Percentiles rank a stretch among this genome's conserved stretches.
Conservation (phyloP, 2,329 filamentous ascomycete genomes). For the Colletotrichum spaethianum region DNA sequence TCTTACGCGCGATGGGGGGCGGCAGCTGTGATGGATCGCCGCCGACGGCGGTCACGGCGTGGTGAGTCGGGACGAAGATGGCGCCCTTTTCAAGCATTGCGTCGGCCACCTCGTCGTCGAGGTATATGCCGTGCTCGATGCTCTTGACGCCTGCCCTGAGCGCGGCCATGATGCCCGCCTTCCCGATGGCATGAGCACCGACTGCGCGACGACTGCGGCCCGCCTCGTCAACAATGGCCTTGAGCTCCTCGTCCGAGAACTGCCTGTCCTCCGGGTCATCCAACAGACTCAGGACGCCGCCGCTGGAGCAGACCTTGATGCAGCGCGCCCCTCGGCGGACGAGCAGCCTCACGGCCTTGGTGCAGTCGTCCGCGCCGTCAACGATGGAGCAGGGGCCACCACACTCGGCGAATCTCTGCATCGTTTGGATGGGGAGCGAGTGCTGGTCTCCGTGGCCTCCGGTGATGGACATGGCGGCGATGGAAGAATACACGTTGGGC, state of each 20-base stretch:
- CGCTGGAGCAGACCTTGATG: conserved; percentile 62
- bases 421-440: conserved; percentile 51
- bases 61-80: conserved; percentile 60
- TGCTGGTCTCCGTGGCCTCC: conserved; percentile 65
- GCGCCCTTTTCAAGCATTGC: conserved; percentile 61
- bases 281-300: conserved; percentile 59
- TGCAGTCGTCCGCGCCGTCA: conserved; percentile 63
- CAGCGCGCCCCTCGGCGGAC: conserved; percentile 62
- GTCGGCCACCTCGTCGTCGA: conserved; percentile 60
- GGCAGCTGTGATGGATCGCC: conserved; percentile 51
- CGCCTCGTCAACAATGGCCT: conserved; percentile 60
- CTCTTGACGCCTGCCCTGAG: conserved; percentile 59
- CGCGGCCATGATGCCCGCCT: conserved; percentile 61
- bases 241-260: conserved; percentile 60
- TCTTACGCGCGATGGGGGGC: conserved; percentile 54
- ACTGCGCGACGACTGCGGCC: conserved; percentile 55
- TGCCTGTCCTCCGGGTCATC: conserved; percentile 60
- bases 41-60: conserved; percentile 57
- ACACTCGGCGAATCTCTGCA: conserved; percentile 50
- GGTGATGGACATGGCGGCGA: conserved; percentile 60
- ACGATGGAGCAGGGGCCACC: conserved; percentile 54
- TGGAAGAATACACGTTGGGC: conserved; percentile 63
- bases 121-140: conserved; percentile 64
- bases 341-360: conserved; percentile 57
- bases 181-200: conserved; percentile 61